These are phyloP conservation scores for Pythium grandisporangium DNA, from an alignment of 352 stramenopile species.

Conservation along the genomic window DNA sequence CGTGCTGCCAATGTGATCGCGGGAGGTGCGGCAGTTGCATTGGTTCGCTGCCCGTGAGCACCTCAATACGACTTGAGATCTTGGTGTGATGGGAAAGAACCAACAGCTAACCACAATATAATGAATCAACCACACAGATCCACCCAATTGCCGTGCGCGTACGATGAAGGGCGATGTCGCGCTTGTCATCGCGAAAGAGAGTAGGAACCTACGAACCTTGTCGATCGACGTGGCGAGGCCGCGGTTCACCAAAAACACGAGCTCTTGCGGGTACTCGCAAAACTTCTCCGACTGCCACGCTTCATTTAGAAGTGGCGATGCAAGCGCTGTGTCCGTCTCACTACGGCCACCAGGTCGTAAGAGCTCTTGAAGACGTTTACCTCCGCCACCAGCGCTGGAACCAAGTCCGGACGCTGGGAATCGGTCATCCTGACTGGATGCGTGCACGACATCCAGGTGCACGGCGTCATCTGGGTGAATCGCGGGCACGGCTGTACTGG, in stretches of 20 bases:
- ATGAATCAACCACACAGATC: too few species aligned
- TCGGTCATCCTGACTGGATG: constrained; percentile 33
- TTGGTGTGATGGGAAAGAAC: constrained; percentile 28
- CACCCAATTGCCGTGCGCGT: too few species aligned
- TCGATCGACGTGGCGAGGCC: constrained; percentile 8
- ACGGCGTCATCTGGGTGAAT: constrained; percentile 9
- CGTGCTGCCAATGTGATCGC: constrained; percentile 4
- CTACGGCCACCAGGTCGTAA: too few species aligned
- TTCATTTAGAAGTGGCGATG: too few species aligned
- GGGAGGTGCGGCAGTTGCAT: not conserved
- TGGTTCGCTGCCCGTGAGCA: constrained; percentile 17
- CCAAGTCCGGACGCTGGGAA: too few species aligned
- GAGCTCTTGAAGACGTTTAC: too few species aligned
- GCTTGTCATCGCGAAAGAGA: not conserved
- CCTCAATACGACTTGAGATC: constrained; percentile 35
- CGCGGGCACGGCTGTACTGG: too few species aligned
- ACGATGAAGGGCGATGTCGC: too few species aligned
- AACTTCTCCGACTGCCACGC: constrained; percentile 47
- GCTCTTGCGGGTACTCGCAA: constrained; percentile 48
- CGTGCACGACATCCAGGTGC: constrained; percentile 21
- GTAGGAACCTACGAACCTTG: constrained; percentile 4
- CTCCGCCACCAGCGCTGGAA: too few species aligned
- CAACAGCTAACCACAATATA: constrained; percentile 18
- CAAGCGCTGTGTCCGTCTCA: too few species aligned
- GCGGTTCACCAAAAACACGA: constrained; percentile 37